Evolutionary conservation across 2,329 filamentous ascomycete genomes (phyloP), one percentile per base, ranked within the genome.

Genomic region (Calonectria montana): DNA sequence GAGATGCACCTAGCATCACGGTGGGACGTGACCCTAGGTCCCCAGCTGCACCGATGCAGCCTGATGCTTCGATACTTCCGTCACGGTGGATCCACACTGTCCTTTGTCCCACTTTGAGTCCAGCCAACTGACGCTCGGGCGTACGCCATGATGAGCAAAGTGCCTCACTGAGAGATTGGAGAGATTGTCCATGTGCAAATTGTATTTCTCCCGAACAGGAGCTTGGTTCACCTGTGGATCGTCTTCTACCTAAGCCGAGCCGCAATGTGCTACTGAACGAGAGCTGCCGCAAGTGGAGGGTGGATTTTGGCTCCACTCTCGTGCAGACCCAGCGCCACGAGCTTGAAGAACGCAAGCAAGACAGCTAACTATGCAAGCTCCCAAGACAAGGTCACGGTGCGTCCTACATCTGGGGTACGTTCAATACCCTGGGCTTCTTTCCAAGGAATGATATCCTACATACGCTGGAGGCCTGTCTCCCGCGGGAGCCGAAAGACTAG

Each of bases 1-100:
- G 41, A 75, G 74, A 76, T 78, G 73, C 71, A 76, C 71, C 75
- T 76, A 79, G 74, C 72, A 75, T 77, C 75, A 72, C 59, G 67
- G 71, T 71, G 72, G 75, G 72, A 70, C 66, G 31, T 75, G 71
- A 72, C 76, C 69, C 71, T 71, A 39, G 48, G 65, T 70, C 68
- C 65, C 75, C 70, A 78, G 66, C 47, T 75, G 73, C 74, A 75
- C 75, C 65, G 74, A 76, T 75, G 73, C 73, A 76, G 74, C 66
- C 67, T 73, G 69, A 75, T 77, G 73, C 74, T 76, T 75, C 71
- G 73, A 75, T 75, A 71, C 74, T 73, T 76, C 70, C 68, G 71
- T 75, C 73, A 74, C 73, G 65, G 67, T 74, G 55, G 71, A 73
- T 70, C 69, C 75, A 74, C 69, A 61, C 47, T 63, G 65, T 71